Evolutionary conservation across 139 green algal species (phyloP), one percentile per base, ranked within the genome.

Genomic region (Chlorella sorokiniana): DNA sequence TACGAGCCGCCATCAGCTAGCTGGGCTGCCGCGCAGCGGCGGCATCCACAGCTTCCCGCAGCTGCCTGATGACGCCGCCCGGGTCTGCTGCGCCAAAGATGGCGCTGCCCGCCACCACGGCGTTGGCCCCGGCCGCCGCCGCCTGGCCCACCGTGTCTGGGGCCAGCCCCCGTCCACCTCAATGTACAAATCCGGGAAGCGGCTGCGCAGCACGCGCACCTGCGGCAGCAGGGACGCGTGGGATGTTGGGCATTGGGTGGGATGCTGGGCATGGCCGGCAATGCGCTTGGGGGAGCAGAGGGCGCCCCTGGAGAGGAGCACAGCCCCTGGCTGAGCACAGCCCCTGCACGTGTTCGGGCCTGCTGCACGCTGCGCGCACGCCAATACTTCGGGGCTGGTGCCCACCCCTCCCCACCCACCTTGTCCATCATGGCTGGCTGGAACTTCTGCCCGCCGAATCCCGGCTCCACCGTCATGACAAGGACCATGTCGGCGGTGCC

Each of bases 361-460:
- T n/a, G n/a, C n/a, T n/a, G n/a, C n/a, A 27, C 11, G 10, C 5
- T 27, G 33, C 0, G 5, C 1, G 9, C 64, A 48, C 16, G 35
- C 37, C 35, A n/a, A n/a, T 14, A 2, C 64, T 37, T 38, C 67
- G 0, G 20, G 7, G 23, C 67, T n/a, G n/a, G 38, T 54, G 11
- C 40, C 14, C 22, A 38, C 14, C 38, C 40, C 2, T 42, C 27
- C 41, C 11, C 41, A 0, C 69, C 7, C 71, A 78, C 71, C 71
- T 96, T 97, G 41, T 79, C 54, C 81, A 94, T 82, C 67, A 94
- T 87, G 5, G 62, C 61, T 2, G 69, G 64, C 76, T 87, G 90
- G 84, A 98, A 96, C 63, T 86, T 83, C 86, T 98, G 95, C 4
- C 95, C 95, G 3, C 95, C 95, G 88, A 97, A 98, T 16, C 95